Evolutionary conservation across 1,284 basidiomycete genomes (phyloP), one percentile per base, ranked within the genome.

Genomic region (Fomes fomentarius): DNA sequence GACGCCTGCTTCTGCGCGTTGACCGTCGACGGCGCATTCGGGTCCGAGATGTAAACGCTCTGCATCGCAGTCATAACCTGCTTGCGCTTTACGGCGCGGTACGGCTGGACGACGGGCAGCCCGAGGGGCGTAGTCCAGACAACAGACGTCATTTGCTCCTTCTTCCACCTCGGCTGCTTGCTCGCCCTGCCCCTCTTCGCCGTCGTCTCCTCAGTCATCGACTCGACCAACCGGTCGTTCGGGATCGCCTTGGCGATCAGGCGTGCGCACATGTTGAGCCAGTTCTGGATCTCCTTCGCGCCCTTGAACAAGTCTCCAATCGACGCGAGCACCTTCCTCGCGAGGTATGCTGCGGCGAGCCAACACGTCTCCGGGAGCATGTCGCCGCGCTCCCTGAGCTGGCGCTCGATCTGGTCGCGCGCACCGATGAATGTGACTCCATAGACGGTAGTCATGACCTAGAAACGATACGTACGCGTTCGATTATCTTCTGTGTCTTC

Each of bases 391-490:
- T 92, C 92, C 59, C 81, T 83, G 35, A 99, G 76, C 75, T 98
- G 96, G 66, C 78, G 90, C 74, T 94, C 90, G 54, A 98, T 97
- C 74, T 99, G 97, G 26, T 95, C 94, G 53, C 95, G 86, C 24
- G 96, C 97, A 31, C 96, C 97, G 52, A 98, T 78, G 71, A 90
- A 97, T 0, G 96, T 99, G 21, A 99, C 96, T 39, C 96, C 96
- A 70, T 99, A 99, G 33, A 99, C 97, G 10, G 97, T 99, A 0
- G 97, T 99, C 97, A 99, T 99, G 64, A 98, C 93, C 83, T 89
- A 59, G 1, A 37, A 19, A 37, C 8, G 41, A 28, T 3, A 17
- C 25, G 30, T 24, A 21, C 25, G 21, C 41, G n/a, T 7, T 24
- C 39, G 26, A 17, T 31, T 8, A 30, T n/a, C 21, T 54, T 47